Evolutionary conservation across 441 rosid genomes (phyloP).

Genomic region (Erodium texanum): DNA sequence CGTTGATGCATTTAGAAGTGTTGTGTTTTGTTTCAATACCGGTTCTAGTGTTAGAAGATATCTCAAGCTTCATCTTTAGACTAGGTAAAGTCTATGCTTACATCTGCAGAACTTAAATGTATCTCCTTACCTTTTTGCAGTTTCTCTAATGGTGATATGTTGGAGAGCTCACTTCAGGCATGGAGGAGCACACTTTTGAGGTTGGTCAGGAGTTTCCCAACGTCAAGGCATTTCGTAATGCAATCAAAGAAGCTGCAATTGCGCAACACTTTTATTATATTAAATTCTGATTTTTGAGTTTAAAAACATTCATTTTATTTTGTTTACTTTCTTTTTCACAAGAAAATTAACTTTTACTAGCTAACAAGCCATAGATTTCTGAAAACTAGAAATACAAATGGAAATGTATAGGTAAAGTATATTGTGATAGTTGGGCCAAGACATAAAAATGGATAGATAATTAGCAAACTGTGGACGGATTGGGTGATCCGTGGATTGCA

Average conservation of each 20-base stretch:
- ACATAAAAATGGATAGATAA: no score
- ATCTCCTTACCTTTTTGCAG: conserved; percentile 20
- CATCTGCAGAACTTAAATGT: conserved; percentile 2
- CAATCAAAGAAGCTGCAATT: conserved; percentile 52
- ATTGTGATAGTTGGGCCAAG: no score
- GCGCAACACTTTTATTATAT: conserved; percentile 56
- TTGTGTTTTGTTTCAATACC: no score
- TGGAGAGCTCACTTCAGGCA: conserved; percentile 13
- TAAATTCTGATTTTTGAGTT: no score
- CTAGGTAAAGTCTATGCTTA: background rate
- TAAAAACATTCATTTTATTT: no score
- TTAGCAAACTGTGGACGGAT: no score
- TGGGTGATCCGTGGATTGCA: no score
- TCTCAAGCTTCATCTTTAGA: background rate
- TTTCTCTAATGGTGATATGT: conserved; percentile 13
- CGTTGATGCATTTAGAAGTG: background rate
- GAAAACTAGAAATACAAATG: no score
- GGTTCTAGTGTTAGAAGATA: background rate
- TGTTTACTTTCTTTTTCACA: no score
- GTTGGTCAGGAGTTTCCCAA: conserved; percentile 56
- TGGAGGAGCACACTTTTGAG: conserved; percentile 32
- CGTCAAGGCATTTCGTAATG: conserved; percentile 50
- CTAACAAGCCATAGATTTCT: no score
- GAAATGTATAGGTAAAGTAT: no score
- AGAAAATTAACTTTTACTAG: no score